Conservation (phyloP, 257 asterid genomes). For the Cruciata laevipes region DNA sequence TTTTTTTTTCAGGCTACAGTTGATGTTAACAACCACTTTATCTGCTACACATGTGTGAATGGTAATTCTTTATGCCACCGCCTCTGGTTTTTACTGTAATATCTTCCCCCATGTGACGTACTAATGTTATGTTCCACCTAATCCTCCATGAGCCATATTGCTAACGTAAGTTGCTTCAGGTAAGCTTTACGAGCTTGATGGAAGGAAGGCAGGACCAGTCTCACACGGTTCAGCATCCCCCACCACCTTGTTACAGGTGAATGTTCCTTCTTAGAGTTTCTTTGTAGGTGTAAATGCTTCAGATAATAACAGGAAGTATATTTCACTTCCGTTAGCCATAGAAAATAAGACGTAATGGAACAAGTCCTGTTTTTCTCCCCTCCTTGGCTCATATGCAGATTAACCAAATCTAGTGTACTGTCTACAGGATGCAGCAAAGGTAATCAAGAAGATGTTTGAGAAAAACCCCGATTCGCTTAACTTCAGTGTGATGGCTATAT, state of each 20-base stretch:
- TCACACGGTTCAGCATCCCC: constrained; percentile 78
- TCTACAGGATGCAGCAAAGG: constrained; percentile 68
- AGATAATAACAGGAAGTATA: background rate
- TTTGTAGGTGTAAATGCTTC: background rate
- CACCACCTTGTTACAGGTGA: constrained; percentile 52
- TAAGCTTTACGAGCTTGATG: constrained; percentile 83
- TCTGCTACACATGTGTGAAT: constrained; percentile 65
- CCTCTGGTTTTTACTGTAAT: background rate
- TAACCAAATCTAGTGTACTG: background rate
- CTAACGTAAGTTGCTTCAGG: constrained; percentile 33
- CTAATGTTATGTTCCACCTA: background rate
- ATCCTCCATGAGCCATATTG: background rate
- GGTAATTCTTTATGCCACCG: constrained; percentile 36
- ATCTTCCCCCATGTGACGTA: background rate
- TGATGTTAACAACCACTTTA: constrained; percentile 70
- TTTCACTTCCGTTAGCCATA: background rate
- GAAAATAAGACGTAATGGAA: background rate
- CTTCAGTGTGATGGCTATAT: constrained; percentile 71
- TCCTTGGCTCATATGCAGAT: background rate
- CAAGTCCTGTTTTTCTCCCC: background rate
- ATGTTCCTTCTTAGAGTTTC: background rate
- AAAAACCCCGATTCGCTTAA: constrained; percentile 67
- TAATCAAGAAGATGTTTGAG: constrained; percentile 52
- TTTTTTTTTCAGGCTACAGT: constrained; percentile 58
- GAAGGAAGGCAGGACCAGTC: constrained; percentile 77